Conservation (phyloP, 495 filamentous ascomycete species). For the Hapsidospora chrysogenum region DNA sequence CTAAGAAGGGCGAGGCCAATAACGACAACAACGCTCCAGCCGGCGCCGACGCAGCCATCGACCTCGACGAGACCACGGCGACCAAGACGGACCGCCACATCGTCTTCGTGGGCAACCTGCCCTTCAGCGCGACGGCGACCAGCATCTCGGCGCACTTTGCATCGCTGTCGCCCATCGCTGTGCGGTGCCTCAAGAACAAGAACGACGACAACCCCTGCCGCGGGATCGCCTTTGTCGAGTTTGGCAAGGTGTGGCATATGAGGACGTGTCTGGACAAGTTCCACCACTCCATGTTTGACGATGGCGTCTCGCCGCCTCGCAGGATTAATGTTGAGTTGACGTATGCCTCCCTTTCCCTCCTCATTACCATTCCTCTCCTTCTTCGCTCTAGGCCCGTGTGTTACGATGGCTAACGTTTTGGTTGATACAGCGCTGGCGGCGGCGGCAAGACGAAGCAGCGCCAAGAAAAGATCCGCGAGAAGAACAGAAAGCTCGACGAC, state of each 20-base stretch:
- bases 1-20: slow-evolving; percentile 9
- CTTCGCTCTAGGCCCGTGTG: no score
- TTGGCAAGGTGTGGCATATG: slow-evolving; percentile 78
- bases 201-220: slow-evolving; percentile 52
- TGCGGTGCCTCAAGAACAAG: slow-evolving; percentile 63
- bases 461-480: slow-evolving; percentile 57
- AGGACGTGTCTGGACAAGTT: slow-evolving; percentile 79
- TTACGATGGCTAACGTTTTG: not conserved
- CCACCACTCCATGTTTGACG: slow-evolving; percentile 73
- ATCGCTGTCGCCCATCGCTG: slow-evolving; percentile 48
- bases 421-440: slow-evolving; percentile 46
- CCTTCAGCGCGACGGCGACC: slow-evolving; percentile 58
- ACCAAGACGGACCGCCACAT: slow-evolving; percentile 1
- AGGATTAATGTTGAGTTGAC: slow-evolving; percentile 92
- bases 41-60: slow-evolving; percentile 4
- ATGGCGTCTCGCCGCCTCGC: slow-evolving; percentile 36
- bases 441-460: slow-evolving; percentile 62
- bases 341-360: slow-evolving; percentile 30
- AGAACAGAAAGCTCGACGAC: slow-evolving; percentile 79
- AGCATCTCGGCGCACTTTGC: slow-evolving; percentile 59
- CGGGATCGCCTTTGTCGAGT: slow-evolving; percentile 88
- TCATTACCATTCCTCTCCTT: not conserved
- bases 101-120: slow-evolving; percentile 48
- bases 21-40: slow-evolving; percentile 5
- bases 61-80: slow-evolving; percentile 2